These are phyloP conservation scores for Coleophoma eucalyptorum DNA, from an alignment of 2,329 filamentous ascomycete genomes.

Conservation along the genomic window DNA sequence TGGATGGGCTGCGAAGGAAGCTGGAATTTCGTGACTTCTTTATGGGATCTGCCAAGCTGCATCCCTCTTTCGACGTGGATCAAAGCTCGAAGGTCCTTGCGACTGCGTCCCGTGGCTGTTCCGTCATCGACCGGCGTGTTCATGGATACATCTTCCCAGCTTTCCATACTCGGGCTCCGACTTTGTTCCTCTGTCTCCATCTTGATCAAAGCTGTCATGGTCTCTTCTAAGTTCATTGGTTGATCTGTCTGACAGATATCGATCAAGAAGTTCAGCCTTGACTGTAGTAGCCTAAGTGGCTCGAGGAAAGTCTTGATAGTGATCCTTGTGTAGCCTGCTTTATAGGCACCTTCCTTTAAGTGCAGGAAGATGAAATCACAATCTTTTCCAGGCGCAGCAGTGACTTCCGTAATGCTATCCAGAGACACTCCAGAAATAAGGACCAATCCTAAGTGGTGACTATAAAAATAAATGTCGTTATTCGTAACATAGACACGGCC, in stretches of 20 bases:
- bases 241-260: conserved; percentile 73
- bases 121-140: conserved; percentile 58
- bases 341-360: conserved; percentile 32
- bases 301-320: conserved; percentile 94
- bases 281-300: conserved; percentile 75
- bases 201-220: conserved; percentile 69
- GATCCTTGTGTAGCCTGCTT: conserved; percentile 43
- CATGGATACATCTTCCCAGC: conserved; percentile 80
- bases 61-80: conserved; percentile 61
- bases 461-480: conserved; percentile 92
- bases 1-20: conserved; percentile 76
- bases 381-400: conserved; percentile 81
- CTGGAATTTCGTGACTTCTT: conserved; percentile 61
- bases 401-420: conserved; percentile 78
- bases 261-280: conserved; percentile 80
- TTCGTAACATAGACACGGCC: conserved; percentile 86
- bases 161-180: conserved; percentile 73
- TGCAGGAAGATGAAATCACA: conserved; percentile 93
- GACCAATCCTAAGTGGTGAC: conserved; percentile 87
- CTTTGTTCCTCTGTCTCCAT: conserved; percentile 62
- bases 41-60: conserved; percentile 34
- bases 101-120: conserved; percentile 34
- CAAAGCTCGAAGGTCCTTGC: conserved; percentile 43
- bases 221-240: conserved; percentile 62
- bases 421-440: conserved; percentile 76